Conservation (phyloP, 306 rosid species). For the Gastrolobium bilobum region DNA sequence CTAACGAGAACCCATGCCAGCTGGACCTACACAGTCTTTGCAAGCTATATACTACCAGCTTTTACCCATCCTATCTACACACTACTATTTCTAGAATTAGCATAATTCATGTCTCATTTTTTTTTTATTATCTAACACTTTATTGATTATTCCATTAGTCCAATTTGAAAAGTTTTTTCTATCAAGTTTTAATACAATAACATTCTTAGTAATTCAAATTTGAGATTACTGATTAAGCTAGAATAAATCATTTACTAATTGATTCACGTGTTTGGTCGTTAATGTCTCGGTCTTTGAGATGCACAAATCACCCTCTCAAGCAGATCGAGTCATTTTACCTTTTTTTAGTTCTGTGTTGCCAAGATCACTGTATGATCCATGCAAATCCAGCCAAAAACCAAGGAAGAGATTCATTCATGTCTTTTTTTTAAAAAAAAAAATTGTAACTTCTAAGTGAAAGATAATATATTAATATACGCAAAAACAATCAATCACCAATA, state of each 20-base stretch:
- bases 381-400: constrained; percentile 6
- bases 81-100: constrained; percentile 19
- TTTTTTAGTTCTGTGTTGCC: background rate
- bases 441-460: background rate
- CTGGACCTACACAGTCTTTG: background rate
- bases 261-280: background rate
- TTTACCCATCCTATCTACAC: constrained; percentile 4
- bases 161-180: too few relatives aligned
- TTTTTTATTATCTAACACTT: too few relatives aligned
- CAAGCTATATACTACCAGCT: constrained; percentile 29
- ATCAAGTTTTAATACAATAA: too few relatives aligned
- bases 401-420: background rate
- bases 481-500: background rate
- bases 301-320: background rate
- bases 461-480: background rate
- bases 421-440: background rate
- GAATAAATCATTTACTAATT: too few relatives aligned
- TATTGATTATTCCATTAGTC: too few relatives aligned
- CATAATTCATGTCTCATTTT: background rate
- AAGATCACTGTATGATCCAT: background rate
- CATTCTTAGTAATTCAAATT: too few relatives aligned
- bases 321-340: background rate
- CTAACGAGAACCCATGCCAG: background rate
- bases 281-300: background rate
- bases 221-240: too few relatives aligned